Evolutionary conservation across 2,329 filamentous ascomycete genomes (phyloP).

Genomic region (Talaromyces sp.): DNA sequence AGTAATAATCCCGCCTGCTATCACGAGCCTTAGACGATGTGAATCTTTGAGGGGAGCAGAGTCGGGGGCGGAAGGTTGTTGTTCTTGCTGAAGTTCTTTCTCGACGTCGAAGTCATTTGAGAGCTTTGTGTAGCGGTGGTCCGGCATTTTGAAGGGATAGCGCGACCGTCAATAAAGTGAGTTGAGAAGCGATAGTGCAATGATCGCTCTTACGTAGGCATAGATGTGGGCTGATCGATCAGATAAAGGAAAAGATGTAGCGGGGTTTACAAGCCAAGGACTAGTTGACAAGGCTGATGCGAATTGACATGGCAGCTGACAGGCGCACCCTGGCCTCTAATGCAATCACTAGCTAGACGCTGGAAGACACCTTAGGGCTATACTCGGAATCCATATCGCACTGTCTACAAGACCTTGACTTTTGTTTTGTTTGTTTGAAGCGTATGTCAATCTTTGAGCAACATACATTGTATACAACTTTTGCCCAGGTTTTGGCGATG

Average conservation of each 20-base stretch:
- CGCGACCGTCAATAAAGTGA: background rate
- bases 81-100: background rate
- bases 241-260: background rate
- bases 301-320: background rate
- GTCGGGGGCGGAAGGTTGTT: background rate
- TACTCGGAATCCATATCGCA: background rate
- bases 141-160: background rate
- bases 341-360: background rate
- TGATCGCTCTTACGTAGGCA: background rate
- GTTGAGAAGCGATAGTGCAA: background rate
- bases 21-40: background rate
- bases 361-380: background rate
- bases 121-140: background rate
- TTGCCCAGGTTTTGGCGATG: background rate
- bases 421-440: background rate
- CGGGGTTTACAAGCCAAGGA: background rate
- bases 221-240: background rate
- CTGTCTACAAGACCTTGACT: background rate
- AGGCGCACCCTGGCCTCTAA: background rate
- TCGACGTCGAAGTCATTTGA: background rate
- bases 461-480: background rate
- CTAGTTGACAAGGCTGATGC: background rate
- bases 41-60: background rate
- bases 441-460: background rate
- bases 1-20: background rate